Base-by-base conservation (phyloP, 768 basidiomycete genomes). In the Neoboletus subvelutipes region DNA sequence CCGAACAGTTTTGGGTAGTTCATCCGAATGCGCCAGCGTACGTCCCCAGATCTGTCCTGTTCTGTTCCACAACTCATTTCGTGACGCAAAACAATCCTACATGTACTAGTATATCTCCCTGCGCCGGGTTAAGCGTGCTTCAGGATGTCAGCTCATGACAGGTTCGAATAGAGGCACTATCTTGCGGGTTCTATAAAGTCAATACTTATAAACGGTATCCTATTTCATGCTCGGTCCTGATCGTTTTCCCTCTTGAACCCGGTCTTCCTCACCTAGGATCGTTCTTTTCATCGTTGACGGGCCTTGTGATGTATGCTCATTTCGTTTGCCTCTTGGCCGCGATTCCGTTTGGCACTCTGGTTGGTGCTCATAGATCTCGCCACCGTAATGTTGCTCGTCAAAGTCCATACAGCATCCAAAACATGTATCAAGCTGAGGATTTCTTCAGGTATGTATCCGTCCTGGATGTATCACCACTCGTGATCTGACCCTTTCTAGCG, bases 381-480 rank as follows among this genome's bases (percentile, higher is more conserved):
- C 71, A 75, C 60, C 61, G 57, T 45, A 58, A 64, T 33, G 15
- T 66, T 28, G 57, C 63, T 33, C 72, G 67, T 54, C 56, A 51
- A 28, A 60, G 50, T 46, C 64, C 63, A 5, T 81, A 76, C 66
- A 48, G 43, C 17, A 37, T 79, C 41, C 45, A 69, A 15, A 72
- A 80, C 40, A 54, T 58, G 22, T 79, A 73, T 57, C 58, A 73
- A 36, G 85, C 82, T 7, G 17, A 77, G 6, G 72, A 72, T 48
- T 87, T 90, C 73, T 72, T 89, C 56, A 72, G 79, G 87, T 86
- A 60, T 36, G 73, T 77, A 26, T 45, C 47, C 15, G 15, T 28
- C 3, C 26, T 26, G 22, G 20, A 46, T 5, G 20, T 33, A 41
- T 11, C 45, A 10, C 40, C 50, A 47, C 47, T 18, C 36, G 29